Conservation (phyloP, 305 asterid species). For the Fraxinus nigra region DNA sequence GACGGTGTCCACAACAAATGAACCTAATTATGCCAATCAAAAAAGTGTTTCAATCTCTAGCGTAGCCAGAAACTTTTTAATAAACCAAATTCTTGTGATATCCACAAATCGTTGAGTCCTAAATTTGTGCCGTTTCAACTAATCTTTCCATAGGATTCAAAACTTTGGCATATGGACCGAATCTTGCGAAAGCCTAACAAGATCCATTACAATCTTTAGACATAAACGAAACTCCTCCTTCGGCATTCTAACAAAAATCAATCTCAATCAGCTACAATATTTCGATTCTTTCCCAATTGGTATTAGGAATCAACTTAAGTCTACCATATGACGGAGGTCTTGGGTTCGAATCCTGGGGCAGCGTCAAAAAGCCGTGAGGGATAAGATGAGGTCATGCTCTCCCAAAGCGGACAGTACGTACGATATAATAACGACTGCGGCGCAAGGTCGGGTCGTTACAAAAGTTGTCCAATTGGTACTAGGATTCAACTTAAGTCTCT, state of each 20-base stretch:
- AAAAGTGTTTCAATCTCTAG: slow-evolving; percentile 24
- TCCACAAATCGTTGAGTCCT: slow-evolving; percentile 42
- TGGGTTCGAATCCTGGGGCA: no score
- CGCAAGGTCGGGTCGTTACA: no score
- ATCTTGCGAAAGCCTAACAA: slow-evolving; percentile 67
- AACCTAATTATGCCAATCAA: no score
- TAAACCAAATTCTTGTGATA: slow-evolving; percentile 63
- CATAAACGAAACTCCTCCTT: slow-evolving; percentile 41
- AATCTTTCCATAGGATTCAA: slow-evolving; percentile 63
- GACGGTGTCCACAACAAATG: slow-evolving; percentile 27
- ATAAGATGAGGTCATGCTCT: no score
- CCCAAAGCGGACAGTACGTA: no score
- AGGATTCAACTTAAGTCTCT: no score
- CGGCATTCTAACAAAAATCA: slow-evolving; percentile 52
- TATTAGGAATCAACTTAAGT: no score
- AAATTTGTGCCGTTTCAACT: slow-evolving; percentile 49
- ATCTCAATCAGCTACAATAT: slow-evolving; percentile 57
- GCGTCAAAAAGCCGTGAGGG: no score
- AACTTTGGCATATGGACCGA: slow-evolving; percentile 67
- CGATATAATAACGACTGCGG: no score
- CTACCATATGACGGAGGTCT: no score
- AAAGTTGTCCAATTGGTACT: no score
- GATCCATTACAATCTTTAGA: no score
- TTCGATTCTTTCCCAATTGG: slow-evolving; percentile 34
- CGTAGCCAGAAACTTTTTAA: slow-evolving; percentile 51